Evolutionary conservation across 768 basidiomycete genomes (phyloP).

Genomic region (Botryobasidium botryosum): DNA sequence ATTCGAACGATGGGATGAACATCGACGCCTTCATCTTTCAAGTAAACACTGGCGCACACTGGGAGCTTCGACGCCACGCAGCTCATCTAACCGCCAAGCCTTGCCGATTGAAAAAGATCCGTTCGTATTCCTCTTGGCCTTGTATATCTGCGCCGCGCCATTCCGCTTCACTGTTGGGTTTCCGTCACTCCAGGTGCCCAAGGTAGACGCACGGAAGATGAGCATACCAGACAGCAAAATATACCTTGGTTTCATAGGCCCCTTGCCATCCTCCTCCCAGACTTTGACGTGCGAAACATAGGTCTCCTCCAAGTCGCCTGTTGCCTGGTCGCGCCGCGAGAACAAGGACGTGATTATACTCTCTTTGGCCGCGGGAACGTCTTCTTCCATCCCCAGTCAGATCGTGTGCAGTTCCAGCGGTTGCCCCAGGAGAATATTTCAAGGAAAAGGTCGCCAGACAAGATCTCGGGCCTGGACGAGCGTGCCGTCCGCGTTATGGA

Average conservation of each 20-base stretch:
- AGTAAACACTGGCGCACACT: constrained; percentile 34
- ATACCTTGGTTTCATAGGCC: constrained; percentile 79
- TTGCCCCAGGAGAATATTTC: too few species aligned
- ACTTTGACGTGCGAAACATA: constrained; percentile 87
- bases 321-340: constrained; percentile 46
- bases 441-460: too few species aligned
- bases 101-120: constrained; percentile 94
- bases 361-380: constrained; percentile 12
- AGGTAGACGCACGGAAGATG: constrained; percentile 3
- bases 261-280: constrained; percentile 80
- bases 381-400: constrained; percentile 12
- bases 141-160: constrained; percentile 68
- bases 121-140: constrained; percentile 91
- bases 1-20: constrained; percentile 8
- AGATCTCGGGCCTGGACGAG: too few species aligned
- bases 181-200: constrained; percentile 7
- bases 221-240: constrained; percentile 72
- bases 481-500: too few species aligned
- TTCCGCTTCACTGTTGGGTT: constrained; percentile 34
- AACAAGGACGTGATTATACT: constrained; percentile 73
- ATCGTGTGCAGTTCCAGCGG: too few species aligned
- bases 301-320: constrained; percentile 49
- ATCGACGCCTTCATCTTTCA: neutral
- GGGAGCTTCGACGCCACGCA: constrained; percentile 60
- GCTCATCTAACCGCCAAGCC: constrained; percentile 77